Conservation (phyloP, 2,329 filamentous ascomycete species). For the Acarospora socialis region DNA sequence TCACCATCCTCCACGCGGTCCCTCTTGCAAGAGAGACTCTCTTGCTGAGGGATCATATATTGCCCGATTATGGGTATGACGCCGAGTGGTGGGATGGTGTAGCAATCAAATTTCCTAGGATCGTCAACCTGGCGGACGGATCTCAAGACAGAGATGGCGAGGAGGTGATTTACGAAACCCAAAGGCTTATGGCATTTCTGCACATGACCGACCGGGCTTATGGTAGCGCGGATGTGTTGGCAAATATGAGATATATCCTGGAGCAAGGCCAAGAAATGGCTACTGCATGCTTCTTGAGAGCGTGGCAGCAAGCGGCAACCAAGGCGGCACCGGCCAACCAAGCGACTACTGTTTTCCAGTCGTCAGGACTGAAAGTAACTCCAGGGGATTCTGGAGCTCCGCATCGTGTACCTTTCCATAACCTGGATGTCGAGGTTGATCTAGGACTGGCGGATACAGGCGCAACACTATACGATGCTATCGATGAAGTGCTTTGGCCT, state of each 20-base stretch:
- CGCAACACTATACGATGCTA: constrained; percentile 38
- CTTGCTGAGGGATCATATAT: constrained; percentile 31
- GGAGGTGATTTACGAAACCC: constrained; percentile 41
- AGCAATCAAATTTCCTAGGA: constrained; percentile 34
- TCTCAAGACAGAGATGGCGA: constrained; percentile 24
- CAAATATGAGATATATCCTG: constrained; percentile 26
- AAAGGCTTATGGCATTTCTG: constrained; percentile 48
- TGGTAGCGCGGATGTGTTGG: constrained; percentile 39
- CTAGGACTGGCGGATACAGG: constrained; percentile 17
- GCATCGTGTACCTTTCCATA: constrained; percentile 15
- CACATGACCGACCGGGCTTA: constrained; percentile 44
- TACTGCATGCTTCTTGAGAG: constrained; percentile 33
- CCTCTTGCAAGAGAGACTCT: constrained; percentile 44
- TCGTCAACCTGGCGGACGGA: constrained; percentile 31
- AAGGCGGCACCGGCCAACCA: constrained; percentile 21
- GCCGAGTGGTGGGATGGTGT: constrained; percentile 49
- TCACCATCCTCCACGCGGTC: constrained; percentile 49
- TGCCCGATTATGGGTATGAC: constrained; percentile 40
- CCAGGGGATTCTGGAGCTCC: constrained; percentile 7
- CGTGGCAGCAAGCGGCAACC: constrained; percentile 34
- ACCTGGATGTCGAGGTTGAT: constrained; percentile 19
- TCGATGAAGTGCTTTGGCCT: constrained; percentile 38
- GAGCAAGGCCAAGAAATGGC: constrained; percentile 23
- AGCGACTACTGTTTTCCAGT: constrained; percentile 3
- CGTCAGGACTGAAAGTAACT: constrained; percentile 1